Percentiles rank a stretch among this genome's conserved stretches.
phyloP scores from a whole-genome alignment of 768 basidiomycete species.

The Amanita thiersii region DNA sequence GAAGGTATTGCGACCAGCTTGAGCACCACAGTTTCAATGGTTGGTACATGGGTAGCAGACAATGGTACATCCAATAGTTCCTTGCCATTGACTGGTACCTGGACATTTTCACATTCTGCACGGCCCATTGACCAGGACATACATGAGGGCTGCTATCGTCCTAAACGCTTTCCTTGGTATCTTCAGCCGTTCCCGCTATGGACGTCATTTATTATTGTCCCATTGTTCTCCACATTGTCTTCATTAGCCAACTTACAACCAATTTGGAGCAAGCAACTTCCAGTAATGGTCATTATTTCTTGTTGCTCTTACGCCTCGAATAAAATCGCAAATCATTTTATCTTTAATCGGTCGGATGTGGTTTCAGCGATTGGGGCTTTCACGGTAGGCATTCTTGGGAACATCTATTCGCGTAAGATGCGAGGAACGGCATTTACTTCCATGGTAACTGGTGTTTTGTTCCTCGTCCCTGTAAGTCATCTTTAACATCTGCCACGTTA shows the following conservation, averaged over 20 bases:
- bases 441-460: conserved; percentile 86
- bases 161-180: conserved; percentile 60
- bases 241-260: conserved; percentile 78
- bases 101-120: conserved; percentile 55
- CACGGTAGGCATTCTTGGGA: conserved; percentile 70
- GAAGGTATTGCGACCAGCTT: conserved; percentile 44
- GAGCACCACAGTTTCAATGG: conserved; percentile 39
- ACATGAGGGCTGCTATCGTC: conserved; percentile 64
- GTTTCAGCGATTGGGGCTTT: conserved; percentile 84
- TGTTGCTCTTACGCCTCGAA: conserved; percentile 75
- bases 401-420: conserved; percentile 74
- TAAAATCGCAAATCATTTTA: conserved; percentile 76
- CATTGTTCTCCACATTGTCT: conserved; percentile 60
- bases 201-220: conserved; percentile 71
- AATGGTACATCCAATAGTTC: conserved; percentile 32
- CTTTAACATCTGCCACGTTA: neutral
- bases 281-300: conserved; percentile 80
- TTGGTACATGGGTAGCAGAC: conserved; percentile 65
- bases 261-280: conserved; percentile 57
- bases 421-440: conserved; percentile 84
- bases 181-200: conserved; percentile 77
- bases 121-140: conserved; percentile 39
- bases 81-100: conserved; percentile 48
- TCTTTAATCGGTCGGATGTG: conserved; percentile 77
- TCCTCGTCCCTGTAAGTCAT: conserved; percentile 72